Evolutionary conservation across 192 early-diverging fungal genomes (phyloP).

Genomic region (Rhizophagus prolifer): DNA sequence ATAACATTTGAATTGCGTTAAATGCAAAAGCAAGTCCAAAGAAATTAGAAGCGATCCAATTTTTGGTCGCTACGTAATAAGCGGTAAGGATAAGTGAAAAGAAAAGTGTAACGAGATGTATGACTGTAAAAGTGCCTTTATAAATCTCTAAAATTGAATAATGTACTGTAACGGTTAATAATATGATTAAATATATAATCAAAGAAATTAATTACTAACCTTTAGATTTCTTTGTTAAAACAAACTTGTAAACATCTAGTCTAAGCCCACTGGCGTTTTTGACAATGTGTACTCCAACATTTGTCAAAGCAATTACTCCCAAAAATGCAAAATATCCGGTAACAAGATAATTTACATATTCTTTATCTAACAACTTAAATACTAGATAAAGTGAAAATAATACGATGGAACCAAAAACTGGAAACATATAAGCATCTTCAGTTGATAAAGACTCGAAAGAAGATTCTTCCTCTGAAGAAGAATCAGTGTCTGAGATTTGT

Average conservation of each 20-base stretch:
- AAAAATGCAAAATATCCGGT: conserved; percentile 83
- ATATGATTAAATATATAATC: background rate
- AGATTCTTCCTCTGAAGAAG: conserved; percentile 67
- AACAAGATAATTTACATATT: conserved; percentile 79
- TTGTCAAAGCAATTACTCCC: conserved; percentile 76
- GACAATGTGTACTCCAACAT: conserved; percentile 54
- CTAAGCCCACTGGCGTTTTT: conserved; percentile 47
- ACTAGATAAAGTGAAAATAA: conserved; percentile 84
- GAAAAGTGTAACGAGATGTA: conserved; percentile 64
- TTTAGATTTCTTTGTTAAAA: conserved; percentile 64
- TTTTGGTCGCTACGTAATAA: conserved; percentile 82
- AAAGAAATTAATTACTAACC: conserved; percentile 40
- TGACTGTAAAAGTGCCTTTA: conserved; percentile 56
- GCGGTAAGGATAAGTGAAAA: conserved; percentile 60
- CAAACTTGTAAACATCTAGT: conserved; percentile 73
- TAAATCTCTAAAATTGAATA: conserved; percentile 45
- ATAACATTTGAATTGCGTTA: conserved; percentile 81
- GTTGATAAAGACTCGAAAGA: conserved; percentile 73
- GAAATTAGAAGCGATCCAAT: conserved; percentile 91
- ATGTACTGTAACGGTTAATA: background rate
- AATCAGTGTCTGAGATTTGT: conserved; percentile 53
- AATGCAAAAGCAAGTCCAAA: conserved; percentile 86
- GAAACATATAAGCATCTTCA: conserved; percentile 92
- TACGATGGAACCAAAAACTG: conserved; percentile 81
- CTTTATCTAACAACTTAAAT: conserved; percentile 83